phyloP scores from a whole-genome alignment of 1,284 basidiomycete species.

The Ceratobasidium papillatum region DNA sequence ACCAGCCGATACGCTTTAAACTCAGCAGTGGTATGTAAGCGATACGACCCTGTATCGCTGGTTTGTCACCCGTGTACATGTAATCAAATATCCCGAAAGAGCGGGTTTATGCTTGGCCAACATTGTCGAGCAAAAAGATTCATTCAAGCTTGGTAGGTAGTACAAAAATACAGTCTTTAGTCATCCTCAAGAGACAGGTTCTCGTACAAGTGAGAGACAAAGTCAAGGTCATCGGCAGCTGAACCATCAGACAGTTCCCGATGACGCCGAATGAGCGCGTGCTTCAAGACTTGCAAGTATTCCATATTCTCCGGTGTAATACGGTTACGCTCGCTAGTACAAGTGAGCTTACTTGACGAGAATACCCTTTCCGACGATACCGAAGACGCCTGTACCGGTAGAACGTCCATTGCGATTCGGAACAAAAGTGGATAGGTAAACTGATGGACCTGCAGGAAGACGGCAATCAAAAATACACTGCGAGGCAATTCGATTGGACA shows the following conservation, averaged over 20 bases:
- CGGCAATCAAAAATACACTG: background rate
- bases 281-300: slow-evolving; percentile 12
- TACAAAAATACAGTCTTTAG: background rate
- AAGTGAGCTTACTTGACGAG: too few relatives aligned
- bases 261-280: background rate
- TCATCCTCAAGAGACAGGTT: background rate
- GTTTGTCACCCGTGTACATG: too few relatives aligned
- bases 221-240: background rate
- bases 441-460: background rate
- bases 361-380: slow-evolving; percentile 13
- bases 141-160: background rate
- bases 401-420: slow-evolving; percentile 21
- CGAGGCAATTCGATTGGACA: background rate
- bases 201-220: background rate
- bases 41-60: background rate
- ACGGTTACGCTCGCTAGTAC: slow-evolving; percentile 1
- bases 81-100: background rate
- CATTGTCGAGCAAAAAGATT: background rate
- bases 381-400: slow-evolving; percentile 4
- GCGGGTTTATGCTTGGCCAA: background rate
- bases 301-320: slow-evolving; percentile 7
- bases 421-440: background rate
- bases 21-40: background rate
- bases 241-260: background rate
- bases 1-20: background rate